Evolutionary conservation across 495 filamentous ascomycete genomes (phyloP).

Genomic region (Penicillium riverlandense): DNA sequence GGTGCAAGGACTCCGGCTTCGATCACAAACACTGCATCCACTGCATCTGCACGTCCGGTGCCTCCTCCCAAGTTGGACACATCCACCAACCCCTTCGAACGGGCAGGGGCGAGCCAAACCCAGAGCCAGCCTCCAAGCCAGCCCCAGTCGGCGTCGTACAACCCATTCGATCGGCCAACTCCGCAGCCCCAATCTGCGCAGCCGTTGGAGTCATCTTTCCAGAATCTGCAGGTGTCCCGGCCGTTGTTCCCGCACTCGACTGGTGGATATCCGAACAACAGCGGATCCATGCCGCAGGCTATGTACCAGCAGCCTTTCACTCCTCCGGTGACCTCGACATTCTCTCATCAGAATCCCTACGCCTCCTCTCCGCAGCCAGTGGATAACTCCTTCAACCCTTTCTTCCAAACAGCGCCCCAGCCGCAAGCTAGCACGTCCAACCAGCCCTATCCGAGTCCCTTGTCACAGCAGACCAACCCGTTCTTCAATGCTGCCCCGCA

Average conservation of each 20-base stretch:
- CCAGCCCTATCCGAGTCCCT: slow-evolving; percentile 23
- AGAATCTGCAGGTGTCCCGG: slow-evolving; percentile 62
- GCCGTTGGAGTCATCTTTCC: slow-evolving; percentile 61
- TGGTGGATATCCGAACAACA: slow-evolving; percentile 60
- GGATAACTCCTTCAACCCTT: slow-evolving; percentile 55
- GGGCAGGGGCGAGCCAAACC: slow-evolving; percentile 29
- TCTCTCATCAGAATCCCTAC: slow-evolving; percentile 39
- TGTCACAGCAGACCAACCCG: slow-evolving; percentile 39
- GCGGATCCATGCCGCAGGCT: slow-evolving; percentile 38
- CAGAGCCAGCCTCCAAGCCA: slow-evolving; percentile 24
- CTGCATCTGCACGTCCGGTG: slow-evolving; percentile 7
- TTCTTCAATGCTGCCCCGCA: slow-evolving; percentile 44
- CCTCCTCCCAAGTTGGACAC: slow-evolving; percentile 24
- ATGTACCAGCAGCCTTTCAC: slow-evolving; percentile 50
- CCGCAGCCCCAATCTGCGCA: slow-evolving; percentile 41
- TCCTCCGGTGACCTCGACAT: slow-evolving; percentile 50
- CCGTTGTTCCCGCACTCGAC: slow-evolving; percentile 79
- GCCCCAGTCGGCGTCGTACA: slow-evolving; percentile 30
- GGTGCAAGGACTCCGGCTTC: slow-evolving; percentile 29
- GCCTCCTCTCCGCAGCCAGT: slow-evolving; percentile 34
- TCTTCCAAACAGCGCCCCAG: slow-evolving; percentile 46
- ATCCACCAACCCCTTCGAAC: slow-evolving; percentile 47
- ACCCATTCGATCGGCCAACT: slow-evolving; percentile 59
- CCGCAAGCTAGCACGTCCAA: slow-evolving; percentile 28
- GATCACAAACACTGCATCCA: slow-evolving; percentile 15